Base-by-base conservation (phyloP, 2,329 filamentous ascomycete species). In the Fusarium tricinctum region DNA sequence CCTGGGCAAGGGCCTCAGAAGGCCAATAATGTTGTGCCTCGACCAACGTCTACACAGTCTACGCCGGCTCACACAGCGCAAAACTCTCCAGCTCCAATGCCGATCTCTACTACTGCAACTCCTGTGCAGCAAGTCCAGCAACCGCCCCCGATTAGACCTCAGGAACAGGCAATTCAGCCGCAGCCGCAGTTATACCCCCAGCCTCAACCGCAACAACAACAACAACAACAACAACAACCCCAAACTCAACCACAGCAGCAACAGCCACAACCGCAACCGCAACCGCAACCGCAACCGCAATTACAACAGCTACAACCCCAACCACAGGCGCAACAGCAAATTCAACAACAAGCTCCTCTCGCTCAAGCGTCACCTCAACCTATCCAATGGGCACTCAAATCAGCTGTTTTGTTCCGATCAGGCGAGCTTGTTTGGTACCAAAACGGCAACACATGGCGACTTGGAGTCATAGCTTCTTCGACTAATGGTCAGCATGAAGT, bases 361-460 rank as follows among this genome's bases (percentile, higher is more conserved):
- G 54, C 52, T n/a, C 71, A 62, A 44, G 51, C 63, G 14, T 66
- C 68, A 54, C 62, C 60, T 7, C 71, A 73, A 23, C 47, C 67
- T 33, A 39, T 53, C 15, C 69, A 69, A 32, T 81, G 79, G 79
- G 69, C 72, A 19, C 63, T 81, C 35, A 76, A 79, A 59, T 68
- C 75, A 58, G 67, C 77, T 17, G 66, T 77, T 5, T 73, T 85
- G 10, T 86, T 85, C 66, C 80, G 83, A 51, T 74, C 78, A 2
- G 84, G 84, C 39, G 84, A 86, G 64, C 75, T 85, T 17, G 82
- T 85, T 8, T 86, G 84, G 84, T 86, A 79, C 58, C 80, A 82
- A 64, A 82, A 83, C 23, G 78, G 78, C 8, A 78, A 76, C 22
- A 81, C 81, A 1, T 86, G 84, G 82, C 81, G 84, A 33, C 76